Evolutionary conservation across 148 eudicot genomes (phyloP).

Genomic region (Pouteria glomerata): DNA sequence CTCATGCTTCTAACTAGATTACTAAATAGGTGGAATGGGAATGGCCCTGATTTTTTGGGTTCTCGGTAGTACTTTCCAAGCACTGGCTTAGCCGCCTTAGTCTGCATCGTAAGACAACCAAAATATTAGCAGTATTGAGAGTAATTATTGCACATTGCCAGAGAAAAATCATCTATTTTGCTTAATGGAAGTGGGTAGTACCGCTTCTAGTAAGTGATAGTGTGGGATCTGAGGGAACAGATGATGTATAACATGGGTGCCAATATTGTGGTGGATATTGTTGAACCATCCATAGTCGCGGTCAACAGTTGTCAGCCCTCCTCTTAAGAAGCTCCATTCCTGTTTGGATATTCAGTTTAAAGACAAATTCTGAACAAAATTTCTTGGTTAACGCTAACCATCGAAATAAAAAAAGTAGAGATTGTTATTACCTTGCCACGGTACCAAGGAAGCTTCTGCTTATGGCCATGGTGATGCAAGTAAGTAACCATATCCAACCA

Average conservation of each 20-base stretch:
- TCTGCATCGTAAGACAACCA: constrained; percentile 26
- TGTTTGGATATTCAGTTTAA: constrained; percentile 1
- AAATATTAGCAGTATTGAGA: not conserved
- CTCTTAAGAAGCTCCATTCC: constrained; percentile 60
- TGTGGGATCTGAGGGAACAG: constrained; percentile 59
- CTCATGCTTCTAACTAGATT: constrained; percentile 33
- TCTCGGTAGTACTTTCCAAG: constrained; percentile 49
- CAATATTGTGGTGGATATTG: constrained; percentile 19
- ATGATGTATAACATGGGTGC: constrained; percentile 18
- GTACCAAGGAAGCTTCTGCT: constrained; percentile 54
- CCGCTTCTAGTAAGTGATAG: constrained; percentile 49
- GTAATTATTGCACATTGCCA: not conserved
- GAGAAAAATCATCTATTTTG: too few species aligned
- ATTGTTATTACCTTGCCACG: constrained; percentile 40
- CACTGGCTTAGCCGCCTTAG: constrained; percentile 42
- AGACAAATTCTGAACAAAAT: too few species aligned
- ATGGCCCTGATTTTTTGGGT: constrained; percentile 42
- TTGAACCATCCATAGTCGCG: constrained; percentile 17
- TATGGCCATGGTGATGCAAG: constrained; percentile 51
- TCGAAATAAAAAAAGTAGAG: not conserved
- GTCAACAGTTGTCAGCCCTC: constrained; percentile 31
- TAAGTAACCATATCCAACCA: constrained; percentile 52
- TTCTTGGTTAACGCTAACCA: too few species aligned
- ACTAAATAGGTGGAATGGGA: constrained; percentile 37
- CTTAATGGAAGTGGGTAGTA: constrained; percentile 1